Evolutionary conservation across 2,329 filamentous ascomycete species (phyloP).

Genomic region (Xylaria sp.): DNA sequence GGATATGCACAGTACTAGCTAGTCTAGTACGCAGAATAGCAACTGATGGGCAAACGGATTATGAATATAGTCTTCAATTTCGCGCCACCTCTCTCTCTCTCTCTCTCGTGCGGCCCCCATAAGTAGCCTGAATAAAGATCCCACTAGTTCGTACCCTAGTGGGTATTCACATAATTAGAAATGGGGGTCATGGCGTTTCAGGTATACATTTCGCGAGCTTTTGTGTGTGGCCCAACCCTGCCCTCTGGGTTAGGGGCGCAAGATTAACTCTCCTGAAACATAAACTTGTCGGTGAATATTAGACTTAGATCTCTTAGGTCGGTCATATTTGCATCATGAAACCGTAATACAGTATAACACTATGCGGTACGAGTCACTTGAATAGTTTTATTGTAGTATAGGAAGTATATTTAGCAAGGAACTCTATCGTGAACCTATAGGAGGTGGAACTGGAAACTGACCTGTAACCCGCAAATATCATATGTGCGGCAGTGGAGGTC

Average conservation of each 20-base stretch:
- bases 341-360: background rate
- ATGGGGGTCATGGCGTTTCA: slow-evolving; percentile 5
- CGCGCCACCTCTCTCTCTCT: background rate
- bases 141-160: background rate
- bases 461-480: background rate
- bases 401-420: background rate
- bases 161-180: slow-evolving; percentile 1
- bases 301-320: background rate
- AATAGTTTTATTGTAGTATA: background rate
- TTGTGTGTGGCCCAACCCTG: background rate
- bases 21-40: slow-evolving; percentile 14
- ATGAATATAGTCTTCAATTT: slow-evolving; percentile 12
- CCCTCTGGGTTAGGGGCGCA: slow-evolving; percentile 4
- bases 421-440: background rate
- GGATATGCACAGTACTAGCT: slow-evolving; percentile 19
- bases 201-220: slow-evolving; percentile 6
- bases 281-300: slow-evolving; percentile 5
- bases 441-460: background rate
- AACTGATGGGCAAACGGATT: background rate
- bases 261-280: background rate
- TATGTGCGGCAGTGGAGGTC: background rate
- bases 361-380: background rate
- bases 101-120: background rate
- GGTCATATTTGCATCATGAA: slow-evolving; percentile 5
- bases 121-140: background rate